Evolutionary conservation across 345 rosid species (phyloP), one percentile per base, ranked within the genome.

Genomic region (Streptanthus diversifolius): DNA sequence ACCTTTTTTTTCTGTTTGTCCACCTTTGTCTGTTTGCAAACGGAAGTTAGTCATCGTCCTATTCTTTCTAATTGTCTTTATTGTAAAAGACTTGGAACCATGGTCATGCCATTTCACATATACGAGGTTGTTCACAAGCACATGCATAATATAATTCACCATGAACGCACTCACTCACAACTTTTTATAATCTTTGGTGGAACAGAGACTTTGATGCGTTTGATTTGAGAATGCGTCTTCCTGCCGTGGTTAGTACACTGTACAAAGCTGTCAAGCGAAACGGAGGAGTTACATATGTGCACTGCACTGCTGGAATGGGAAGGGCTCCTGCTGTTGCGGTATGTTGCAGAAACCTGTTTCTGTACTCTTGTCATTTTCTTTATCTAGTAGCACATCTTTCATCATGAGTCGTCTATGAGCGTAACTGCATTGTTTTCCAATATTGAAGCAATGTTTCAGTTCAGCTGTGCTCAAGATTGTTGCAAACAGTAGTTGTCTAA

Each of bases 221-320:
- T 87, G 99, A 95, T 80, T 81, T 95, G 77, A 86, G 99, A 79
- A 79, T 89, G 82, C 95, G 90, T 52, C 96, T 95, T 59, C 99
- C 99, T 60, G 95, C 91, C 10, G 95, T 95, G 19, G 74, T 89
- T 66, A 83, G 99, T 81, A 80, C 71, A 72, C 79, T 91, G 10
- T 72, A 76, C 84, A 87, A 83, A 77, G 93, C 96, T 41, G 78
- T 88, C 63, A 85, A 85, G 33, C 80, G 45, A 72, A 91, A 89
- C 85, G 97, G 93, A 64, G 97, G 97, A 63, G 89, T 91, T 39
- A 78, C 97, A 5, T 95, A 95, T 73, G 70, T 95, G 52, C 99
- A 95, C 84, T 95, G 99, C 78, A 95, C 99, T 47, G 99, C 99
- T 58, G 97, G 99, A 64, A 80, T 95, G 29, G 99, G 99, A 82